phyloP scores from a whole-genome alignment of 1,284 basidiomycete genomes.

The Fomitopsis palustris region DNA sequence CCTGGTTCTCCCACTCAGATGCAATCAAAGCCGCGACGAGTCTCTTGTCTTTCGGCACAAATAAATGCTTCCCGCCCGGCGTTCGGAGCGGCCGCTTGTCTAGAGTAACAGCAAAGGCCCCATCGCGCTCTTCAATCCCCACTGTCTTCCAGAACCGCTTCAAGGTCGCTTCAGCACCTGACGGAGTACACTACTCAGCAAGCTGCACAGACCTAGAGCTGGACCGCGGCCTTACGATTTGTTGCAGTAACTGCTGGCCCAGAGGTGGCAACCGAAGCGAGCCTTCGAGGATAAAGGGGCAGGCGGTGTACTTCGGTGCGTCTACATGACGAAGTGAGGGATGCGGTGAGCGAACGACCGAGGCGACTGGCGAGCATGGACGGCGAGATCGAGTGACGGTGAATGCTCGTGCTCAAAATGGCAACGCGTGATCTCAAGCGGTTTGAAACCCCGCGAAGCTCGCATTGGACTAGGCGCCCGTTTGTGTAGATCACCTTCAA shows the following conservation, averaged over 20 bases:
- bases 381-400: neutral
- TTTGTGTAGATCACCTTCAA: neutral
- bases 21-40: conserved; percentile 86
- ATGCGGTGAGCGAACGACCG: conserved; percentile 11
- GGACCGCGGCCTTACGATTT: conserved; percentile 24
- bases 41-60: conserved; percentile 68
- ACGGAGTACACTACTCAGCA: conserved; percentile 1
- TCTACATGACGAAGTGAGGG: conserved; percentile 10
- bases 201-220: neutral
- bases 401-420: neutral
- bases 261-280: conserved; percentile 18
- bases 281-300: conserved; percentile 5
- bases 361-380: conserved; percentile 1
- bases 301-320: neutral
- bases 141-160: conserved; percentile 92
- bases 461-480: neutral
- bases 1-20: conserved; percentile 95
- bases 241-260: conserved; percentile 28
- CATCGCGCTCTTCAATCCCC: conserved; percentile 59
- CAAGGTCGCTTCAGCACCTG: conserved; percentile 83
- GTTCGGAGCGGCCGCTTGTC: conserved; percentile 89
- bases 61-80: conserved; percentile 73
- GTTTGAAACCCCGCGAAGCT: neutral
- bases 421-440: neutral
- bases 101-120: conserved; percentile 67